Evolutionary conservation across 2,329 filamentous ascomycete genomes (phyloP), one percentile per base, ranked within the genome.

Genomic region (Exophiala phaeomuriformis): DNA sequence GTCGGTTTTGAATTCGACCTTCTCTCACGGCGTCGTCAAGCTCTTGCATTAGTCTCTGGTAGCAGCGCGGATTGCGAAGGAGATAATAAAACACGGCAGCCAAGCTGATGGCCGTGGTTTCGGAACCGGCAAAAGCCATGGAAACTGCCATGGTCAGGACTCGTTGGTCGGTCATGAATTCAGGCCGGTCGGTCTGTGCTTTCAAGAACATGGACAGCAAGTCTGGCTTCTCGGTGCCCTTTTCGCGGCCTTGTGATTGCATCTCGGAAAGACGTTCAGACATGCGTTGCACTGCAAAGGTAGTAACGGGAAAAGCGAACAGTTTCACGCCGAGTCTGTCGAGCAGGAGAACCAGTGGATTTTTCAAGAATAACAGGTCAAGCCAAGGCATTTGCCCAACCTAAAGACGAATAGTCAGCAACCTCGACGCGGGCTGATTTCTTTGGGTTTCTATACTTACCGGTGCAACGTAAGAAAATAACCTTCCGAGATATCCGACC

Each of bases 71-170:
- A 62, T 83, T 80, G 62, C 83, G 83, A 33, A 90, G 75, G 3
- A 90, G 70, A 67, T 82, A 84, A 69, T 90, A 90, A 64, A 91
- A 88, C 0, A 89, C 78, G 5, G 83, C 77, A 5, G 80, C 79
- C 0, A 90, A 75, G 3, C 79, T 81, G 64, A 90, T 90, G 37
- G 85, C 86, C 0, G 87, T 91, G 0, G 87, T 91, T 68, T 93
- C 88, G 1, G 81, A 85, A 2, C 87, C 86, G 0, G 88, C 88
- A 86, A 79, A 57, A 10, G 57, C 56, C 60, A 62, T 62, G 9
- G 53, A 58, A 10, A 61, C 53, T 2, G 60, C 58, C 61, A 62
- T 62, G 37, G 61, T 61, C 9, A 69, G 52, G 19, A 69, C 68
- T 1, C 63, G 64, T 27, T 59, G 33, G 43, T 62, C 60, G 3